phyloP scores from a whole-genome alignment of 257 asterid species.

The Petunia axillaris region DNA sequence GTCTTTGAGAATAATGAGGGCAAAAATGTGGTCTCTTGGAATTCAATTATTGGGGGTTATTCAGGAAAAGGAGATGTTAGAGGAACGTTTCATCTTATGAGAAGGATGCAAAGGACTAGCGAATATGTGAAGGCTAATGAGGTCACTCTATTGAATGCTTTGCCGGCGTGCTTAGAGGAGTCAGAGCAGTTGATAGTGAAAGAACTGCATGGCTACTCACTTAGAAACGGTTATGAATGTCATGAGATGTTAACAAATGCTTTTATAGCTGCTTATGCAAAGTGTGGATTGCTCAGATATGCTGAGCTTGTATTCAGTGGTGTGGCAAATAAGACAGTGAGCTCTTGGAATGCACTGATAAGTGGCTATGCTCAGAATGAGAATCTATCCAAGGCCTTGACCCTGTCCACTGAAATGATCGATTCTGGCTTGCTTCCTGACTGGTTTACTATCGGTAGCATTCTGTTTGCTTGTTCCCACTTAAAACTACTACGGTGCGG shows the following conservation, averaged over 20 bases:
- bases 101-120: constrained; percentile 29
- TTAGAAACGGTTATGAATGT: constrained; percentile 31
- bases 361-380: constrained; percentile 34
- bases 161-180: constrained; percentile 31
- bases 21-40: constrained; percentile 40
- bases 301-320: constrained; percentile 33
- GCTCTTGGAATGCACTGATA: constrained; percentile 42
- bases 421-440: constrained; percentile 37
- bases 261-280: constrained; percentile 38
- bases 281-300: constrained; percentile 33
- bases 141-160: constrained; percentile 38
- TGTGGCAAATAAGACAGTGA: constrained; percentile 31
- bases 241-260: constrained; percentile 37
- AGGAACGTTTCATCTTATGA: constrained; percentile 34
- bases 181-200: constrained; percentile 36
- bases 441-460: constrained; percentile 36
- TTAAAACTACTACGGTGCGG: constrained; percentile 30
- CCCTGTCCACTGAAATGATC: constrained; percentile 29
- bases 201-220: constrained; percentile 40
- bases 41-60: constrained; percentile 32
- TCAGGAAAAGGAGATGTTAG: constrained; percentile 34
- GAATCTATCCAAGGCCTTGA: constrained; percentile 30
- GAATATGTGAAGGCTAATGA: constrained; percentile 31
- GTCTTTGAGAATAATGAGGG: constrained; percentile 25
- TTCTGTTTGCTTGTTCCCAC: constrained; percentile 34